Percentiles rank a stretch among this genome's conserved stretches.
phyloP scores from a whole-genome alignment of 2,329 filamentous ascomycete species.

The Monascus ruber region DNA sequence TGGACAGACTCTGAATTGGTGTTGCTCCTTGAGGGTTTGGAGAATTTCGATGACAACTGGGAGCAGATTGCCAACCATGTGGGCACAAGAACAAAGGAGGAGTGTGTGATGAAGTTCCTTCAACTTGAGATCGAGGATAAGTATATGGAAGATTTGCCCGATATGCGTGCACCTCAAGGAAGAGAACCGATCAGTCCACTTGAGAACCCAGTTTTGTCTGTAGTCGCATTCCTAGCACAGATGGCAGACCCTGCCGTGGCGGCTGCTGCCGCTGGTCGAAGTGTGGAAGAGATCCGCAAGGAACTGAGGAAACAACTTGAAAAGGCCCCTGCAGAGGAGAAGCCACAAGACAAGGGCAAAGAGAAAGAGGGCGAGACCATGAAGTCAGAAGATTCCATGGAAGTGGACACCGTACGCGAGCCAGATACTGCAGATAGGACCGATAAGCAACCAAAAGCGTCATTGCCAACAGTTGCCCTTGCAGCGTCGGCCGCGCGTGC shows the following conservation, averaged over 20 bases:
- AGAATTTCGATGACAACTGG: constrained; percentile 95
- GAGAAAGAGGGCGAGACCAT: constrained; percentile 36
- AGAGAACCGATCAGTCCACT: constrained; percentile 81
- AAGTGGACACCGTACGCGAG: constrained; percentile 38
- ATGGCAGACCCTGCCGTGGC: constrained; percentile 83
- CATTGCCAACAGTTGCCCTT: constrained; percentile 62
- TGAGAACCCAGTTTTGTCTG: constrained; percentile 94
- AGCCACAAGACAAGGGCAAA: constrained; percentile 35
- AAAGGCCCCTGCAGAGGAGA: constrained; percentile 40
- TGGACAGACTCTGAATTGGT: constrained; percentile 88
- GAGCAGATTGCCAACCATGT: constrained; percentile 85
- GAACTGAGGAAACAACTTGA: constrained; percentile 70
- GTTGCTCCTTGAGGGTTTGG: constrained; percentile 79
- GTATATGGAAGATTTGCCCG: constrained; percentile 70
- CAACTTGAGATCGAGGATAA: constrained; percentile 97
- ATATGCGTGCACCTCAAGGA: constrained; percentile 60
- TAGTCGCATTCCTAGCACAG: constrained; percentile 85
- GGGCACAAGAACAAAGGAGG: constrained; percentile 79
- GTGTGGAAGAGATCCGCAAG: constrained; percentile 73
- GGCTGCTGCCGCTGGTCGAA: constrained; percentile 79
- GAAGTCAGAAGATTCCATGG: constrained; percentile 50
- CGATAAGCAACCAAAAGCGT: constrained; percentile 36
- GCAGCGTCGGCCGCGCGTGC: constrained; percentile 77
- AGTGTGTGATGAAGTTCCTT: constrained; percentile 93
- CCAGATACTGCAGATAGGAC: constrained; percentile 22